Percentiles rank a stretch among this genome's conserved stretches.
Evolutionary conservation across 495 filamentous ascomycete species (phyloP).

Genomic region (Tetracladium marchalianum): DNA sequence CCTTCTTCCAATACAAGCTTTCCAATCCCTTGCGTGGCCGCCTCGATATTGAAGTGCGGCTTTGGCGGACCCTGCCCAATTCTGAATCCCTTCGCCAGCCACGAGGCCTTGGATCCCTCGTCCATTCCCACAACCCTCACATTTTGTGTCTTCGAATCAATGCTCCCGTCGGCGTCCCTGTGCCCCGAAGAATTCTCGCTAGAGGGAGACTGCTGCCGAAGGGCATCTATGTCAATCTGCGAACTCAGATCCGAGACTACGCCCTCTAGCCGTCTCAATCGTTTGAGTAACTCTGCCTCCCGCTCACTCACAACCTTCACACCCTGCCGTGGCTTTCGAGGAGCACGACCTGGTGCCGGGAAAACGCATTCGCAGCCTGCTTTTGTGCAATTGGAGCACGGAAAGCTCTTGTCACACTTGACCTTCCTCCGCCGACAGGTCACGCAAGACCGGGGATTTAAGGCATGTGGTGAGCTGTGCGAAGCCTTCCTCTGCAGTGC

Average conservation of each 20-base stretch:
- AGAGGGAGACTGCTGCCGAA: constrained; percentile 15
- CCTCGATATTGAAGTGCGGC: constrained; percentile 16
- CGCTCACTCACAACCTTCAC: constrained; percentile 38
- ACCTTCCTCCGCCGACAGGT: constrained; percentile 81
- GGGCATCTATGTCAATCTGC: constrained; percentile 33
- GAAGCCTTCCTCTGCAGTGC: constrained; percentile 8
- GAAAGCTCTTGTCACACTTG: constrained; percentile 73
- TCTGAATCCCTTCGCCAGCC: constrained; percentile 17
- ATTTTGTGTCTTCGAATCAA: not conserved
- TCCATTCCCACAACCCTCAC: constrained; percentile 17
- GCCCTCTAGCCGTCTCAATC: constrained; percentile 68
- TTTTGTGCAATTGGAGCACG: constrained; percentile 76
- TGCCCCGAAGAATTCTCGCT: constrained; percentile 18
- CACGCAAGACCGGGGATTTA: constrained; percentile 68
- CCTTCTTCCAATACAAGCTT: constrained; percentile 76
- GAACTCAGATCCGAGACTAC: constrained; percentile 63
- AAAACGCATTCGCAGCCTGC: constrained; percentile 75
- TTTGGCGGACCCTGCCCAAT: constrained; percentile 19
- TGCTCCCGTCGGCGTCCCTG: constrained; percentile 18
- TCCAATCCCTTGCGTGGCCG: constrained; percentile 58
- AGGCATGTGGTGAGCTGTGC: constrained; percentile 9
- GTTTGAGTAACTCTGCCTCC: constrained; percentile 68
- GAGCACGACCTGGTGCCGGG: constrained; percentile 72
- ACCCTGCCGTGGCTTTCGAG: constrained; percentile 52
- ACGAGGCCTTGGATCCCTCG: constrained; percentile 15